phyloP scores from a whole-genome alignment of 2,329 filamentous ascomycete genomes.

The Pseudonectria foliicola region DNA sequence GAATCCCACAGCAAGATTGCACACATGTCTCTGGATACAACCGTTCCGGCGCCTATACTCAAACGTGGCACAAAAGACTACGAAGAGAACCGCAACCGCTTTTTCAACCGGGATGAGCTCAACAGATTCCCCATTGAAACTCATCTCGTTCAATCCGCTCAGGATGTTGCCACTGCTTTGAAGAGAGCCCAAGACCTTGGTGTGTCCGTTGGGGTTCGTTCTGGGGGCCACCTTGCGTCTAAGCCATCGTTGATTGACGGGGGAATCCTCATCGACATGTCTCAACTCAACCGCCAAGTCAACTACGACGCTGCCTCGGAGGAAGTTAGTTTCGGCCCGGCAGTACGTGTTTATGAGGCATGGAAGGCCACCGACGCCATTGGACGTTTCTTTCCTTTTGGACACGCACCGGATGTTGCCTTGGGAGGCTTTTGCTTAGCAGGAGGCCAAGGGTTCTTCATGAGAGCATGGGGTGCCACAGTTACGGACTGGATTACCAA shows the following conservation, averaged over 20 bases:
- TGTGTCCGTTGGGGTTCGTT: conserved; percentile 1
- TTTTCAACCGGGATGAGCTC: conserved; percentile 1
- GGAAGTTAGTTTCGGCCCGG: conserved; percentile 1
- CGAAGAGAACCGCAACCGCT: neutral
- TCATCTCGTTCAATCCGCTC: neutral
- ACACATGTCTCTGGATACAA: no score
- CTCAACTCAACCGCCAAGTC: neutral
- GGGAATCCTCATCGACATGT: conserved; percentile 1
- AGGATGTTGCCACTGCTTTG: neutral
- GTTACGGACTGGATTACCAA: conserved; percentile 28
- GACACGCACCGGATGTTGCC: conserved; percentile 19
- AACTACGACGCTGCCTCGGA: neutral
- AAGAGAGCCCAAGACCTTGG: neutral
- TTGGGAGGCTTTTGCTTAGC: conserved; percentile 20
- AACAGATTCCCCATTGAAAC: conserved; percentile 1
- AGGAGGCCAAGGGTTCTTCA: conserved; percentile 22
- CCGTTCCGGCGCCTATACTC: neutral
- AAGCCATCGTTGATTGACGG: conserved; percentile 1
- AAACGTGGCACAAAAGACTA: neutral
- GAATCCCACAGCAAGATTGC: no score
- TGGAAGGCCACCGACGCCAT: neutral
- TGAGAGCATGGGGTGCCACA: conserved; percentile 22
- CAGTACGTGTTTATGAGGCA: neutral
- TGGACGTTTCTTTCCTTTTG: conserved; percentile 11
- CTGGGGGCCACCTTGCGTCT: conserved; percentile 1